Conservation (phyloP, 768 basidiomycete genomes). For the Tulasnella sp. region DNA sequence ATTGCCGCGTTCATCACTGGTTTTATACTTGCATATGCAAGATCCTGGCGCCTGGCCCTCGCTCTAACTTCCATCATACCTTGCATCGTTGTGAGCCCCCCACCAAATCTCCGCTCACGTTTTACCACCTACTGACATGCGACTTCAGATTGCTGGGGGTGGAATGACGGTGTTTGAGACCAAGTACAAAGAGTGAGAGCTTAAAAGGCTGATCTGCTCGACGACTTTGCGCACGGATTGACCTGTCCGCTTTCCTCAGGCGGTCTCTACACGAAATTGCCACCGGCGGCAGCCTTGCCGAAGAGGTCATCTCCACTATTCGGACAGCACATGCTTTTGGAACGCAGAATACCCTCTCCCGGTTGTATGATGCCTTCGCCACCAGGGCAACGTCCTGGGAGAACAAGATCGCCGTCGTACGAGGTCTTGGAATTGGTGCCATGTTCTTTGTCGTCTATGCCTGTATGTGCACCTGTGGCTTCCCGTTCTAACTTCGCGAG, state of each 20-base stretch:
- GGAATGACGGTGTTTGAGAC: slow-evolving; percentile 71
- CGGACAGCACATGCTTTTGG: slow-evolving; percentile 93
- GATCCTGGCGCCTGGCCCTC: slow-evolving; percentile 82
- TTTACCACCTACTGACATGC: neutral
- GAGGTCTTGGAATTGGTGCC: slow-evolving; percentile 47
- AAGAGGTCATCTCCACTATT: slow-evolving; percentile 89
- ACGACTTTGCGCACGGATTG: neutral
- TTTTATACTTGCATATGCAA: slow-evolving; percentile 62
- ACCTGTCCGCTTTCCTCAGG: slow-evolving; percentile 45
- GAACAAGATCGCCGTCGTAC: slow-evolving; percentile 59
- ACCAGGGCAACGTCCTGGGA: slow-evolving; percentile 57
- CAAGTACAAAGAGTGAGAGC: slow-evolving; percentile 67
- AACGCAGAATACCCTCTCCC: slow-evolving; percentile 64
- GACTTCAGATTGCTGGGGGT: slow-evolving; percentile 57
- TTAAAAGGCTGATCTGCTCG: slow-evolving; percentile 37
- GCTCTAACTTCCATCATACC: slow-evolving; percentile 82
- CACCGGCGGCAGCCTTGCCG: slow-evolving; percentile 78
- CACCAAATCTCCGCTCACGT: neutral
- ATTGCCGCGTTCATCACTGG: slow-evolving; percentile 73
- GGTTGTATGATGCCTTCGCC: slow-evolving; percentile 68
- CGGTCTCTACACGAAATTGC: slow-evolving; percentile 74
- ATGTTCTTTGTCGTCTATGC: slow-evolving; percentile 87
- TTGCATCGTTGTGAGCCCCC: slow-evolving; percentile 59
- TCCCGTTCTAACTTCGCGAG: neutral
- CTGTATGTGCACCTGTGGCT: neutral